Base-by-base conservation (phyloP, 75 land plant species). In the Picea sitchensis region DNA sequence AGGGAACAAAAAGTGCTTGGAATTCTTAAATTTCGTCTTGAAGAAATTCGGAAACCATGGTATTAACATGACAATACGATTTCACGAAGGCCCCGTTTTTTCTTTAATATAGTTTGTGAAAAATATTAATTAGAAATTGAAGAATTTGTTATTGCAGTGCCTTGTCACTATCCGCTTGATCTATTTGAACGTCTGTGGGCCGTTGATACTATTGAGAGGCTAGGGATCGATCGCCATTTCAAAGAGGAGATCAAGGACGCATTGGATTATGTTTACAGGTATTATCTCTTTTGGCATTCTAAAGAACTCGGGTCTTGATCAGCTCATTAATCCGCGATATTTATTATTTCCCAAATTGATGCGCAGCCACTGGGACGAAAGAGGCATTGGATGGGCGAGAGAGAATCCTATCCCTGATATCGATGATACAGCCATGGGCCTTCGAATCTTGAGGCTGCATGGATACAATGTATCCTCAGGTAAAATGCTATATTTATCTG, bases 181-280 rank as follows among this genome's bases (percentile, higher is more conserved):
- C 62, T 90, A 38, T 85, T 90, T 57, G 92, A 88, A 81, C 90
- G 62, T 26, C 14, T 88, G 2, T 90, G 92, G 92, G 84, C 86
- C 1, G 84, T 90, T 60, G 92, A 90, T 41, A 79, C 85, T 4
- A 68, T 90, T 8, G 80, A 90, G 23, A 77, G 90, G 26, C 84
- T 90, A 14, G 84, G 84, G 15, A 80, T 83, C 65, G 84, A 51
- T 56, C 85, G 4, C 17, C 63, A 75, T 58, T 84, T 84, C 56
- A 32, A 65, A 18, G 15, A 63, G 20, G 83, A 83, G 44, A 83
- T 83, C 58, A 58, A 36, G n/a, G 77, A 56, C 3, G 3, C 57
- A 36, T 71, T 83, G 5, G 83, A 83, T 59, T 83, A 83, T 65
- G 83, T 83, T 1, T 80, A 83, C 57, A 76, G 63, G 85, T 81